Evolutionary conservation across 2,329 filamentous ascomycete genomes (phyloP).

Genomic region (Emmonsiellopsis sp.): DNA sequence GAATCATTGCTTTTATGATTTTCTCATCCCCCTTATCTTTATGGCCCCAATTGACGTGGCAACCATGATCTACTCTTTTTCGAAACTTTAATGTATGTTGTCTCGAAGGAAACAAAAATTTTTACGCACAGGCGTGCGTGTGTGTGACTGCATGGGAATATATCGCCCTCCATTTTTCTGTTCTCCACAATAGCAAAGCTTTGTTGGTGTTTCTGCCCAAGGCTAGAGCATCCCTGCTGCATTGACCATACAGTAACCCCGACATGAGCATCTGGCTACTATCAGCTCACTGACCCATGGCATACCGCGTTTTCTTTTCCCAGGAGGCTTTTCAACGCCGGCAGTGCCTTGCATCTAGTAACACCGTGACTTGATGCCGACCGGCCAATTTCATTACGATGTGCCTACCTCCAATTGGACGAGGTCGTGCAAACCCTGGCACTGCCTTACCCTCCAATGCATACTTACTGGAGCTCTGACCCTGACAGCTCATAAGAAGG

Average conservation of each 20-base stretch:
- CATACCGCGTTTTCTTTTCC: neutral
- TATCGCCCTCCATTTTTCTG: neutral
- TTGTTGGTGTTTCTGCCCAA: neutral
- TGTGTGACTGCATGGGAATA: neutral
- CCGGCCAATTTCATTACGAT: neutral
- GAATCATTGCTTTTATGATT: neutral
- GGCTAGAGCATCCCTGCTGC: neutral
- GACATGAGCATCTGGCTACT: neutral
- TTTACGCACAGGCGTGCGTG: neutral
- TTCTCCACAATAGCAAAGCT: neutral
- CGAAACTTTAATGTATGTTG: neutral
- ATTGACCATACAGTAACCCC: neutral
- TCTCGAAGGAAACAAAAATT: neutral
- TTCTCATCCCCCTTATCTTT: neutral
- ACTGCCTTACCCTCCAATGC: neutral
- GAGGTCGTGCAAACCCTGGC: neutral
- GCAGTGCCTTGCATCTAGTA: slow-evolving; percentile 2
- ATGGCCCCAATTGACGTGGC: slow-evolving; percentile 2
- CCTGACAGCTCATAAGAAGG: neutral
- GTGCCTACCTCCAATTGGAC: neutral
- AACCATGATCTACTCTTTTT: neutral
- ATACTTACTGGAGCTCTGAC: neutral
- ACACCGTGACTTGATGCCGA: neutral
- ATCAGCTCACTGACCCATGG: neutral
- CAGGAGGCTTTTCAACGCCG: neutral